phyloP scores from a whole-genome alignment of 805 yeast species.

The Ogataea philodendri region DNA sequence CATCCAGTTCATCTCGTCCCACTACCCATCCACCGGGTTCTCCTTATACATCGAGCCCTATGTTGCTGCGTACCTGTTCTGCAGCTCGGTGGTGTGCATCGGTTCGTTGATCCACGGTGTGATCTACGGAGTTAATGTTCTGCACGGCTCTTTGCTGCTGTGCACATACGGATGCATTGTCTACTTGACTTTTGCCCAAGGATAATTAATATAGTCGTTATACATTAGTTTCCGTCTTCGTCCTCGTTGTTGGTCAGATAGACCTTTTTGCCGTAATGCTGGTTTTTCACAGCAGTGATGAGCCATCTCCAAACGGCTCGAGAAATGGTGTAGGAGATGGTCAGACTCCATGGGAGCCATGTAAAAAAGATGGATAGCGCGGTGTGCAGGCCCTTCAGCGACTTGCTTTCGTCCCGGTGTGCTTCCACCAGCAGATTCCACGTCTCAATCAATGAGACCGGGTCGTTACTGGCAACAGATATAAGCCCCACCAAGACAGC shows the following conservation, averaged over 20 bases:
- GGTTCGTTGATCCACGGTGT: slow-evolving; percentile 12
- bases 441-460: too few species aligned
- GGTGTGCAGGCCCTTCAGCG: background rate
- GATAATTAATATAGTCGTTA: slow-evolving; percentile 1
- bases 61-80: slow-evolving; percentile 17
- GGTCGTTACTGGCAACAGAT: too few species aligned
- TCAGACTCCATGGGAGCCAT: slow-evolving; percentile 13
- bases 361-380: slow-evolving; percentile 1
- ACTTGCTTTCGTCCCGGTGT: background rate
- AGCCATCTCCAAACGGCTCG: slow-evolving; percentile 10
- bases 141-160: slow-evolving; percentile 13
- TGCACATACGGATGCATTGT: slow-evolving; percentile 15
- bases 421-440: background rate
- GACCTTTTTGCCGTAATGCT: slow-evolving; percentile 28
- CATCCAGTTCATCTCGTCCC: slow-evolving; percentile 19
- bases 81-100: slow-evolving; percentile 14
- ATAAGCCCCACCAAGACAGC: too few species aligned
- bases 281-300: slow-evolving; percentile 26
- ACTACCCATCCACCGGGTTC: slow-evolving; percentile 17
- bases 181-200: slow-evolving; percentile 18
- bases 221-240: slow-evolving; percentile 11
- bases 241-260: slow-evolving; percentile 26
- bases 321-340: slow-evolving; percentile 7
- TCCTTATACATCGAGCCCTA: slow-evolving; percentile 18
- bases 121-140: slow-evolving; percentile 15